A percentile compares a stretch with the other conserved stretches of the same genome.
phyloP scores from a whole-genome alignment of 495 filamentous ascomycete species.

The Elasticomyces elasticus region DNA sequence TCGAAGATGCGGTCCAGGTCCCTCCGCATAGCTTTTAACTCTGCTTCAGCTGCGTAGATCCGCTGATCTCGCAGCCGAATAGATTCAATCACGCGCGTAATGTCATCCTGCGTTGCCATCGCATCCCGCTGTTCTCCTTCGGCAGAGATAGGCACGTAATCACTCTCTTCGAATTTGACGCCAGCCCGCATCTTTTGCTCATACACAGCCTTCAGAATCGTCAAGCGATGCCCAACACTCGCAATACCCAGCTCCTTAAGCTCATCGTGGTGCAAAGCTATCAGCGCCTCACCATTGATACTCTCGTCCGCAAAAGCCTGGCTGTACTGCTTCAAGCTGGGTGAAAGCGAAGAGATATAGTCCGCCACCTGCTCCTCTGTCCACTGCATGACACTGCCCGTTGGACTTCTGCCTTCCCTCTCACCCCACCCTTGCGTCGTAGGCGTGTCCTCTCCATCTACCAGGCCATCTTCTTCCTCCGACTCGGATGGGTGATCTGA shows the following conservation, averaged over 20 bases:
- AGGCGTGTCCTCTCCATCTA: conserved; percentile 61
- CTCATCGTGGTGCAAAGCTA: conserved; percentile 83
- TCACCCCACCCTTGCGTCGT: conserved; percentile 69
- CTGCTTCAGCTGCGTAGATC: conserved; percentile 66
- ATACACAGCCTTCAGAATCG: conserved; percentile 89
- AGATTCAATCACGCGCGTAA: conserved; percentile 76
- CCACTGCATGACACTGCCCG: conserved; percentile 80
- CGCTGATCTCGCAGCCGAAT: conserved; percentile 80
- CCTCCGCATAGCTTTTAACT: conserved; percentile 58
- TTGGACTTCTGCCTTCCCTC: conserved; percentile 53
- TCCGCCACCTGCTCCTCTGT: conserved; percentile 77
- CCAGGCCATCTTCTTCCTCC: conserved; percentile 12
- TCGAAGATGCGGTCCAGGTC: conserved; percentile 44
- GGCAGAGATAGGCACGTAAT: conserved; percentile 89
- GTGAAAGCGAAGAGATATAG: conserved; percentile 45
- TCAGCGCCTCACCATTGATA: conserved; percentile 82
- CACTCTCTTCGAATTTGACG: conserved; percentile 79
- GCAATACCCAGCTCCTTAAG: conserved; percentile 86
- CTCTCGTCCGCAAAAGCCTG: conserved; percentile 60
- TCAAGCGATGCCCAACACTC: conserved; percentile 88
- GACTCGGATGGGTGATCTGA: conserved; percentile 64
- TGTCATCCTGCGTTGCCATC: conserved; percentile 80
- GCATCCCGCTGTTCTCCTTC: conserved; percentile 77
- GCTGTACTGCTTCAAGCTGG: conserved; percentile 20
- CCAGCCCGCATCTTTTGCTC: conserved; percentile 88